Conservation (phyloP, 805 yeast species). For the Komagataella phaffii region DNA sequence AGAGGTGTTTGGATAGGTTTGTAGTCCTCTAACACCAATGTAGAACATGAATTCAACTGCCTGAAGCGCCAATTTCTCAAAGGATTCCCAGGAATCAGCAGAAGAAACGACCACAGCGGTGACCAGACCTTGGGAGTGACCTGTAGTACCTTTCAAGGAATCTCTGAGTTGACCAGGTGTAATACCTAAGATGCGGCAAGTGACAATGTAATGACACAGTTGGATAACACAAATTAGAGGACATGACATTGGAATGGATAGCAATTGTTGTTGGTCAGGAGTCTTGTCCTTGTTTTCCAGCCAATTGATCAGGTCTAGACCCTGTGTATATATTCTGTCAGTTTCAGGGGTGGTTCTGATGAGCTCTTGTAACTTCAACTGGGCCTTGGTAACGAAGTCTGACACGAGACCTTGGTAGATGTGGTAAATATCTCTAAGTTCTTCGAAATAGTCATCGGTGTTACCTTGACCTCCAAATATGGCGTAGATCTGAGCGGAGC, state of each 20-base stretch:
- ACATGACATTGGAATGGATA: conserved; percentile 88
- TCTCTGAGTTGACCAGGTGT: conserved; percentile 81
- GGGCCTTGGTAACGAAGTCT: conserved; percentile 60
- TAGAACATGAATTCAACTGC: conserved; percentile 80
- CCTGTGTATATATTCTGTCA: conserved; percentile 84
- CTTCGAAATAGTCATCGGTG: conserved; percentile 95
- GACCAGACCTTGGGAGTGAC: conserved; percentile 86
- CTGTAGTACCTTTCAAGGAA: conserved; percentile 62
- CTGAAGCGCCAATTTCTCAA: conserved; percentile 56
- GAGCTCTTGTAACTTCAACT: conserved; percentile 51
- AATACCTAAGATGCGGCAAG: conserved; percentile 72
- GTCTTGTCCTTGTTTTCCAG: conserved; percentile 71
- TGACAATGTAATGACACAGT: conserved; percentile 81
- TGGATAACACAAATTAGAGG: conserved; percentile 97
- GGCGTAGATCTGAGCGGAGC: conserved; percentile 57
- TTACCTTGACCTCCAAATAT: conserved; percentile 99
- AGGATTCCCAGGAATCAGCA: conserved; percentile 75
- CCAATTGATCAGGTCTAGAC: conserved; percentile 84
- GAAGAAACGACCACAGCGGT: conserved; percentile 87
- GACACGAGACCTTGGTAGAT: conserved; percentile 63
- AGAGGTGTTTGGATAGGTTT: conserved; percentile 84
- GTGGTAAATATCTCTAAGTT: conserved; percentile 73
- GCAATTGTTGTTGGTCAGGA: conserved; percentile 79
- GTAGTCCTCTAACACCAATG: conserved; percentile 86
- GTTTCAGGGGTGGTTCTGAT: conserved; percentile 64